phyloP scores from a whole-genome alignment of 768 basidiomycete species.

The Leccinum ochraceum region DNA sequence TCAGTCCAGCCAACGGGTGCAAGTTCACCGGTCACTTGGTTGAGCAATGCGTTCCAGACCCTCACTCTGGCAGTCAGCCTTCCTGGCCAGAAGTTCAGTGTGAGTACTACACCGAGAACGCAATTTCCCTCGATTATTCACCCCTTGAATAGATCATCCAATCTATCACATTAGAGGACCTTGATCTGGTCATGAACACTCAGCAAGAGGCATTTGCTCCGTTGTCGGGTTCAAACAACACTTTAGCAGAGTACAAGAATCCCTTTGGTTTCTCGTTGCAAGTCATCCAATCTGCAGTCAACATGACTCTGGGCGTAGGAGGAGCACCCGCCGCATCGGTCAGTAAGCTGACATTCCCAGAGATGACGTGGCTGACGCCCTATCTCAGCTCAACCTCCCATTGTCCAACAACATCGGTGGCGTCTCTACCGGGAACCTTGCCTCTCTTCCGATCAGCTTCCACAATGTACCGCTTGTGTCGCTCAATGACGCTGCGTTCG shows the following conservation, averaged over 20 bases:
- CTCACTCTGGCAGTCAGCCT: conserved; percentile 60
- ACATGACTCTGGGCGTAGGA: conserved; percentile 49
- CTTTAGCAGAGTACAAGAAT: conserved; percentile 63
- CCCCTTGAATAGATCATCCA: conserved; percentile 50
- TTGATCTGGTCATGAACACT: conserved; percentile 52
- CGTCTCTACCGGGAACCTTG: conserved; percentile 71
- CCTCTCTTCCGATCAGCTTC: conserved; percentile 58
- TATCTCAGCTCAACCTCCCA: conserved; percentile 51
- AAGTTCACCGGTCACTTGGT: conserved; percentile 54
- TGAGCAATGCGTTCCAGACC: conserved; percentile 70
- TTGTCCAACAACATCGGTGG: conserved; percentile 51
- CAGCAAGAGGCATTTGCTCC: conserved; percentile 60
- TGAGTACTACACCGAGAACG: conserved; percentile 23
- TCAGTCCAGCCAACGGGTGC: conserved; percentile 61
- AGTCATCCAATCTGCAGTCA: conserved; percentile 55
- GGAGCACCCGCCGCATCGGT: conserved; percentile 58
- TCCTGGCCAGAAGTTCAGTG: conserved; percentile 59
- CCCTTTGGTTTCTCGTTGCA: conserved; percentile 78
- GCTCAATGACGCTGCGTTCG: conserved; percentile 54
- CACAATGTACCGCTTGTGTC: conserved; percentile 55
- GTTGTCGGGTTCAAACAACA: conserved; percentile 54
- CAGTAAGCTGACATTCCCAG: conserved; percentile 13
- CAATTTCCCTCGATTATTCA: neutral
- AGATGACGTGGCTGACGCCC: neutral
- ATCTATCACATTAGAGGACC: conserved; percentile 59